Conservation (phyloP, 805 yeast genomes). For the Jamesozyma hellenica region DNA sequence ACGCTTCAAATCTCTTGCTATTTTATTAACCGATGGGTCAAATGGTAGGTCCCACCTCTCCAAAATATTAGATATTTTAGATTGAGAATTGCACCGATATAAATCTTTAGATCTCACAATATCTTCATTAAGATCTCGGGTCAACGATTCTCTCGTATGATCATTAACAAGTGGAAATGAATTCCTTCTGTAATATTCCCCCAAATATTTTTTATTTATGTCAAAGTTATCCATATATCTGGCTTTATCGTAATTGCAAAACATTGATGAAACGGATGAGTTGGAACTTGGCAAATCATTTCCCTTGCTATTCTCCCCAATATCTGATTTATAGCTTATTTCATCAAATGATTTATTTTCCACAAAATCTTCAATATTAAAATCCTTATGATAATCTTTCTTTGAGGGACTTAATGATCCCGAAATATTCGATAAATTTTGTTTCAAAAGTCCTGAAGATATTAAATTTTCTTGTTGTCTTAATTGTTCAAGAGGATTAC, state of each 20-base stretch:
- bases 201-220: constrained; percentile 11
- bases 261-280: constrained; percentile 5
- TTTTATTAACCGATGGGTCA: constrained; percentile 22
- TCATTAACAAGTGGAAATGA: constrained; percentile 16
- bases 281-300: neutral
- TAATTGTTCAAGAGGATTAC: constrained; percentile 18
- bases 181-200: constrained; percentile 21
- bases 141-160: constrained; percentile 1
- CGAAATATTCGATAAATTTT: neutral
- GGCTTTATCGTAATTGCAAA: constrained; percentile 6
- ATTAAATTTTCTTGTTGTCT: constrained; percentile 6
- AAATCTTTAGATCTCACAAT: constrained; percentile 1
- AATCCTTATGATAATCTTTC: neutral
- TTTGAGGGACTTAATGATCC: neutral
- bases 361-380: constrained; percentile 2
- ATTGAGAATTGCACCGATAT: constrained; percentile 18
- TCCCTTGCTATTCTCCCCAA: neutral
- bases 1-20: constrained; percentile 19
- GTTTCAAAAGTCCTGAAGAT: neutral
- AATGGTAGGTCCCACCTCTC: constrained; percentile 25
- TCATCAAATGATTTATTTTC: constrained; percentile 1
- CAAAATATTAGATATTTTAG: constrained; percentile 19
- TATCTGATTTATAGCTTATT: neutral
- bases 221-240: constrained; percentile 1
- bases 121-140: neutral